Evolutionary conservation across 176 grass and related monocot species (phyloP).

Genomic region (Dactylis glomerata): DNA sequence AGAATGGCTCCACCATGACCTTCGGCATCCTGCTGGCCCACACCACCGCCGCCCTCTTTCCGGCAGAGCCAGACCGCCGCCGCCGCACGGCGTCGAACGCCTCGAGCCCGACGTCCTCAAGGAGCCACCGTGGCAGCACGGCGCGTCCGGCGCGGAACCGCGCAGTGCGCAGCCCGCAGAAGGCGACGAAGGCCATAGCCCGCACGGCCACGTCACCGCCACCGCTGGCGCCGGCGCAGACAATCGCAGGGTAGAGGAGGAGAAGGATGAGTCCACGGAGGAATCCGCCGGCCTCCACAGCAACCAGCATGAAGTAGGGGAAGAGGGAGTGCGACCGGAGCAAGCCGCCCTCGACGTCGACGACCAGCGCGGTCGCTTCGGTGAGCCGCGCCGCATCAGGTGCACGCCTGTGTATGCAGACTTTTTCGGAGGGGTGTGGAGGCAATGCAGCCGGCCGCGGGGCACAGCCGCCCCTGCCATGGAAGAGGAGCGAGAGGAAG

Average conservation of each 20-base stretch:
- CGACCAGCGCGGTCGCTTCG: conserved; percentile 14
- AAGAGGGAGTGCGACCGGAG: conserved; percentile 49
- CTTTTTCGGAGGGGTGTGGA: background rate
- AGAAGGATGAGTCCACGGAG: conserved; percentile 51
- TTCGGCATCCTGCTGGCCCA: conserved; percentile 41
- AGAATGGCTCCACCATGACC: conserved; percentile 44
- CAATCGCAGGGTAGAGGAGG: conserved; percentile 34
- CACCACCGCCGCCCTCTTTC: conserved; percentile 15
- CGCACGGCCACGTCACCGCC: conserved; percentile 23
- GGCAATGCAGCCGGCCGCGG: background rate
- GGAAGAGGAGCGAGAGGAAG: conserved; percentile 10
- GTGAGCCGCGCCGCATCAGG: conserved; percentile 11
- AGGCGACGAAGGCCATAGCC: conserved; percentile 52
- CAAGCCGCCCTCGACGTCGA: conserved; percentile 55
- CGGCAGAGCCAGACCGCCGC: too few species aligned
- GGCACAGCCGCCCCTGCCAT: background rate
- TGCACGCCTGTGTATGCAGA: background rate
- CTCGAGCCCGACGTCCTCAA: conserved; percentile 28
- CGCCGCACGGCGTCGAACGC: background rate
- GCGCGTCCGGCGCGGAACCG: conserved; percentile 52
- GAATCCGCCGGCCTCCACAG: conserved; percentile 60
- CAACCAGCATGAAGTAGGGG: conserved; percentile 87
- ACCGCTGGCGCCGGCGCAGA: background rate
- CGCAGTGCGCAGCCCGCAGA: conserved; percentile 41
- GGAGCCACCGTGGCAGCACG: conserved; percentile 62